phyloP scores from a whole-genome alignment of 2,329 filamentous ascomycete species.

The Cryphonectria naterciae region DNA sequence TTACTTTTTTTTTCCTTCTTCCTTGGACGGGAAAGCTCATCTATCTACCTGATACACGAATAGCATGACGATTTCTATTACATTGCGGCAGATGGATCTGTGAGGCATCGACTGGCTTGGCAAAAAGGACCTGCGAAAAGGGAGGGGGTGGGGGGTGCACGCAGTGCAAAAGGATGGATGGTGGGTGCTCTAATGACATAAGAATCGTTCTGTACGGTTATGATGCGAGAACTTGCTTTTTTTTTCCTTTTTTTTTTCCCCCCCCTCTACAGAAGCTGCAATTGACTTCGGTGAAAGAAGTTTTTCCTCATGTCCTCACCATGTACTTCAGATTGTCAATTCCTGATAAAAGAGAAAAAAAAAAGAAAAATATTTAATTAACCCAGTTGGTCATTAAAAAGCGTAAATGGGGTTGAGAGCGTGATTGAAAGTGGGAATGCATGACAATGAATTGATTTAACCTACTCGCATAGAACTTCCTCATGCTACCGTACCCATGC shows the following conservation, averaged over 20 bases:
- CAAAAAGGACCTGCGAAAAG: not conserved
- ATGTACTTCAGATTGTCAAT: conserved; percentile 1
- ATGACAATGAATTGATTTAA: not conserved
- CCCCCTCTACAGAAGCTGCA: not conserved
- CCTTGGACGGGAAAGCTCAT: not conserved
- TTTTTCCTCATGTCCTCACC: not conserved
- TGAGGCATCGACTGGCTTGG: not conserved
- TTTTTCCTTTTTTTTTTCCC: not conserved
- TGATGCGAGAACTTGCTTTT: not conserved
- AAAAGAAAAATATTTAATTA: not conserved
- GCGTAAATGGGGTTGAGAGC: not conserved
- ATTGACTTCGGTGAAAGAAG: not conserved
- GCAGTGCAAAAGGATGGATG: not conserved
- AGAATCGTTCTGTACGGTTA: not conserved
- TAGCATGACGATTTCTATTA: not conserved
- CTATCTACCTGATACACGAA: not conserved
- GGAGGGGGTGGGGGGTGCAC: too few species aligned
- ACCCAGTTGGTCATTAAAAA: conserved; percentile 6
- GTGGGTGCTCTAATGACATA: not conserved
- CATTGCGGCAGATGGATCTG: not conserved
- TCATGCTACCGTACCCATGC: not conserved
- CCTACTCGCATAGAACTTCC: not conserved
- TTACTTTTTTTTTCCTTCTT: not conserved
- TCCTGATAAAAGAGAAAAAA: not conserved
- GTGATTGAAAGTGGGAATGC: not conserved